A percentile compares a stretch with the other conserved stretches of the same genome.
Conservation (phyloP, 768 basidiomycete species). For the Leccinum truebloodii region DNA sequence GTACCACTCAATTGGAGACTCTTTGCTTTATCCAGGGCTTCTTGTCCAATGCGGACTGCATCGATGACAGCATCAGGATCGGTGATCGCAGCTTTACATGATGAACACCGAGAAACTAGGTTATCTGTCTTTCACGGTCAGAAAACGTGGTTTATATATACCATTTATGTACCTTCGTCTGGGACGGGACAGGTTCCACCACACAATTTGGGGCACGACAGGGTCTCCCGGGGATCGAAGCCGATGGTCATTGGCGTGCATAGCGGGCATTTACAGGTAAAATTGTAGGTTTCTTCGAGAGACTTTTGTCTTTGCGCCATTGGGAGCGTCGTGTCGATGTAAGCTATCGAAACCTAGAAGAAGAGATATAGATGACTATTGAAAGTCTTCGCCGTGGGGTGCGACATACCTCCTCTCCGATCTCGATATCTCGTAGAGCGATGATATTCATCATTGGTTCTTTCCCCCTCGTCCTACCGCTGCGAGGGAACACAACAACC, state of each 20-base stretch:
- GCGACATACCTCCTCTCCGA: constrained; percentile 66
- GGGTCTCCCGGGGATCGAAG: constrained; percentile 65
- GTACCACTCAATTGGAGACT: constrained; percentile 59
- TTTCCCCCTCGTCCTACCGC: constrained; percentile 34
- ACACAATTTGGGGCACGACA: constrained; percentile 70
- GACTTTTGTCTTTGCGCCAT: constrained; percentile 49
- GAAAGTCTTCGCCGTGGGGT: neutral
- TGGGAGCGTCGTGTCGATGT: constrained; percentile 84
- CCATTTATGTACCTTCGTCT: constrained; percentile 49
- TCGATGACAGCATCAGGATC: constrained; percentile 59
- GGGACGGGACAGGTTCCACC: constrained; percentile 64
- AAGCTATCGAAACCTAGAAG: constrained; percentile 72
- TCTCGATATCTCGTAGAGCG: constrained; percentile 61
- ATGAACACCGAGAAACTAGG: constrained; percentile 48
- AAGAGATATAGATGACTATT: neutral
- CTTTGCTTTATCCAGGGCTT: constrained; percentile 73
- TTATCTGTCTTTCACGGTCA: constrained; percentile 41
- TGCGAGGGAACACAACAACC: constrained; percentile 84
- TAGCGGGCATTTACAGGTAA: constrained; percentile 66
- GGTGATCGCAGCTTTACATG: constrained; percentile 52
- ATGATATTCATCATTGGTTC: constrained; percentile 75
- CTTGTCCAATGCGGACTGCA: constrained; percentile 66
- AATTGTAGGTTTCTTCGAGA: constrained; percentile 75
- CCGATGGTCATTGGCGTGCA: constrained; percentile 38
- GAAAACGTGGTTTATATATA: neutral